Conservation (phyloP, 164 flowering plant species). For the Paratinospora sagittata region DNA sequence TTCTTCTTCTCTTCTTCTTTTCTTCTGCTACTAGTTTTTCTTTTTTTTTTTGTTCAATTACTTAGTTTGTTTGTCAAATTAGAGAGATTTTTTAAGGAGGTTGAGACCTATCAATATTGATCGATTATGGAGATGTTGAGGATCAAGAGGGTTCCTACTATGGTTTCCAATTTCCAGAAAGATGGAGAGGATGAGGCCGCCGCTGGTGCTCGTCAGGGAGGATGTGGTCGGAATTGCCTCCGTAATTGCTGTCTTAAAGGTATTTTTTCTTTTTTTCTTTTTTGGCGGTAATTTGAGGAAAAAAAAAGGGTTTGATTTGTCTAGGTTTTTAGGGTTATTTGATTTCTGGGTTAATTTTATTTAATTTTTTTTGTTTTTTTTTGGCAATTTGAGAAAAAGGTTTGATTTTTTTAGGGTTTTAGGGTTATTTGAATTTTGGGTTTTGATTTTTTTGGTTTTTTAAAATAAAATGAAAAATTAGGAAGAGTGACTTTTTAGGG, state of each 20-base stretch:
- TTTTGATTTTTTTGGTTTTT: neutral
- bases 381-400: neutral
- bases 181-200: slow-evolving; percentile 19
- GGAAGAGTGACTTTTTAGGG: no score
- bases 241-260: slow-evolving; percentile 64
- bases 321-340: neutral
- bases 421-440: slow-evolving; percentile 1
- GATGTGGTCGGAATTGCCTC: slow-evolving; percentile 73
- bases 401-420: neutral
- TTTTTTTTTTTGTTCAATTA: neutral
- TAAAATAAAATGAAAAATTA: no score
- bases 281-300: no score
- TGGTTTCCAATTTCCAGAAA: slow-evolving; percentile 66
- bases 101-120: neutral
- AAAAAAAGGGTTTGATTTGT: no score
- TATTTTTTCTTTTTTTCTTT: slow-evolving; percentile 10
- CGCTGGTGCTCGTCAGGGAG: slow-evolving; percentile 13
- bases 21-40: neutral
- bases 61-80: no score
- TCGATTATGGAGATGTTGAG: slow-evolving; percentile 32
- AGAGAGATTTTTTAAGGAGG: neutral
- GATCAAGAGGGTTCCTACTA: slow-evolving; percentile 76
- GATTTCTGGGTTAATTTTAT: neutral
- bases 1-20: slow-evolving; percentile 1
- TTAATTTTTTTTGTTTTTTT: neutral